Conservation (phyloP, 2,329 filamentous ascomycete genomes). For the Cryoendolithus antarcticus region DNA sequence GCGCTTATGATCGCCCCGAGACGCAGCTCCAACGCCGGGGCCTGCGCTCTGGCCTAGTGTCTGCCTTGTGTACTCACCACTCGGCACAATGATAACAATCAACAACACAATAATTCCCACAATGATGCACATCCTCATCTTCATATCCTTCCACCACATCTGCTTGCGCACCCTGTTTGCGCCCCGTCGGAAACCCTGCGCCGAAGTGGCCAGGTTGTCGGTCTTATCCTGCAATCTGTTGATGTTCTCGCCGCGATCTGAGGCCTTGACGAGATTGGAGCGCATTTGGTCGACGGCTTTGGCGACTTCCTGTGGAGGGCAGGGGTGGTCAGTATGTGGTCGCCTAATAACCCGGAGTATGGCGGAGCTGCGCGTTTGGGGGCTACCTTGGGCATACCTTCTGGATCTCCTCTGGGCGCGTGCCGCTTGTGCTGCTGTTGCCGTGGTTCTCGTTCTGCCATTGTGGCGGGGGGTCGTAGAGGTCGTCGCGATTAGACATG, state of each 20-base stretch:
- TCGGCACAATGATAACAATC: conserved; percentile 85
- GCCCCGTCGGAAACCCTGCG: conserved; percentile 88
- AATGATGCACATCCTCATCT: conserved; percentile 97
- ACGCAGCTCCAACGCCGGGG: neutral
- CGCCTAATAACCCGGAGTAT: neutral
- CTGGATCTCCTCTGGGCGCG: conserved; percentile 1
- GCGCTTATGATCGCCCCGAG: neutral
- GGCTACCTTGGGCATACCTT: conserved; percentile 3
- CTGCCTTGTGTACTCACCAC: conserved; percentile 44
- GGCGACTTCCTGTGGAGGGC: conserved; percentile 70
- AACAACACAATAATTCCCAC: conserved; percentile 83
- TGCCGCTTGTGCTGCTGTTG: neutral
- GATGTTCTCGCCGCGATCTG: conserved; percentile 79
- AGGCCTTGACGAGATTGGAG: conserved; percentile 94
- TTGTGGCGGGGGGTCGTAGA: conserved; percentile 1
- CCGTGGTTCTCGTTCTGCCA: conserved; percentile 1
- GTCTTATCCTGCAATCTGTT: conserved; percentile 89
- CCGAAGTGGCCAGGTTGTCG: conserved; percentile 80
- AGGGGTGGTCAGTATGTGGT: no score
- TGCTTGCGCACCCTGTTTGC: conserved; percentile 86
- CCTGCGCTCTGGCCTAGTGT: neutral
- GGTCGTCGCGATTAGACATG: conserved; percentile 1
- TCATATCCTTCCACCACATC: conserved; percentile 99
- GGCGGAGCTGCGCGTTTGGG: neutral
- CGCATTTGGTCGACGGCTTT: conserved; percentile 91